Conservation (phyloP, 2,329 filamentous ascomycete genomes). For the Plenodomus biglobosus region DNA sequence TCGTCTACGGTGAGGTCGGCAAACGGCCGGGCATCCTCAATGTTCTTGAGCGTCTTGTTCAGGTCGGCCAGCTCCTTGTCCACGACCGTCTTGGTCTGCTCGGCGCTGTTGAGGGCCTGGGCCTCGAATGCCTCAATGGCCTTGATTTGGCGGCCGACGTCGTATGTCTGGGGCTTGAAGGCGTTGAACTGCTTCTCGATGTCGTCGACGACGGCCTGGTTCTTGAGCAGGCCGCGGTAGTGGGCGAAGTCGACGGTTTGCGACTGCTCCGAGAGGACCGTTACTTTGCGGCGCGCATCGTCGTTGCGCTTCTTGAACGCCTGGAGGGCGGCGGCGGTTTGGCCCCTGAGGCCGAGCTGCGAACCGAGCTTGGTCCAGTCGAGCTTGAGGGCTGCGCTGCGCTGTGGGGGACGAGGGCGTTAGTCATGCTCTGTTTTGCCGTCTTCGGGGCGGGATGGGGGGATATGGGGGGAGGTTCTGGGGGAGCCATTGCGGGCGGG, state of each 20-base stretch:
- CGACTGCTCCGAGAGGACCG: conserved; percentile 77
- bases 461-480: background rate
- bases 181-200: conserved; percentile 92
- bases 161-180: conserved; percentile 93
- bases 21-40: conserved; percentile 92
- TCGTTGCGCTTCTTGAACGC: conserved; percentile 99
- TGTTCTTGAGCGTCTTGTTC: conserved; percentile 93
- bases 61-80: conserved; percentile 93
- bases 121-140: conserved; percentile 97
- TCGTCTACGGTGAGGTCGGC: conserved; percentile 98
- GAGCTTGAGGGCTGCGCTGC: conserved; percentile 98
- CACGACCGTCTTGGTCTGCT: conserved; percentile 95
- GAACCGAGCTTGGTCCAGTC: conserved; percentile 96
- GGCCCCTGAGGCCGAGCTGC: conserved; percentile 94
- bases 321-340: conserved; percentile 87
- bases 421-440: conserved; percentile 30
- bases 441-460: background rate
- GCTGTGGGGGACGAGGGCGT: conserved; percentile 57
- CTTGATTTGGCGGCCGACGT: conserved; percentile 92
- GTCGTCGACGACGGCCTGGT: conserved; percentile 92
- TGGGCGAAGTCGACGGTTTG: conserved; percentile 88
- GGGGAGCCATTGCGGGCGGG: conserved; percentile 31
- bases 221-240: conserved; percentile 93
- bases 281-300: conserved; percentile 92
- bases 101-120: conserved; percentile 93